Conservation (phyloP, 805 yeast genomes). For the Saccharomycopsis schoenii region DNA sequence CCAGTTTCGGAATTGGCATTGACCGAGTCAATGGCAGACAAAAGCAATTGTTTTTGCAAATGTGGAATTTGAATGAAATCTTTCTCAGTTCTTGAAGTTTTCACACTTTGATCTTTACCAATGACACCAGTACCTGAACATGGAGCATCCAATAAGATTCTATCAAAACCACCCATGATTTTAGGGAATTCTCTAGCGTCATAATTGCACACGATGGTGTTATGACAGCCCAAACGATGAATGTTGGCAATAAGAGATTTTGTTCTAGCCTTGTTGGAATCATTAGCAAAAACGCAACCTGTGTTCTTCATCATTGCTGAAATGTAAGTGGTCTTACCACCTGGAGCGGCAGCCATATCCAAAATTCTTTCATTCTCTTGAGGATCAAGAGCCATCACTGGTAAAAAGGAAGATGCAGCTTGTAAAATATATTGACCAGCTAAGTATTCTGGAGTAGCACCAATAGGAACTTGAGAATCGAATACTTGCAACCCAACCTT, state of each 20-base stretch:
- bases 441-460: conserved; percentile 97
- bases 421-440: conserved; percentile 97
- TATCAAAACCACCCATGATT: conserved; percentile 96
- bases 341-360: conserved; percentile 89
- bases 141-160: conserved; percentile 94
- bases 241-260: conserved; percentile 94
- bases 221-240: conserved; percentile 93
- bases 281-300: conserved; percentile 95
- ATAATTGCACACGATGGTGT: conserved; percentile 92
- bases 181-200: conserved; percentile 98
- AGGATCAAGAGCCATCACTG: conserved; percentile 97
- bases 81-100: conserved; percentile 86
- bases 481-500: conserved; percentile 95
- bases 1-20: conserved; percentile 89
- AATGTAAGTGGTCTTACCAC: conserved; percentile 50
- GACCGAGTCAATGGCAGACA: conserved; percentile 95
- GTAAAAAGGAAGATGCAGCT: conserved; percentile 96
- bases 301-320: conserved; percentile 92
- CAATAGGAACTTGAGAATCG: conserved; percentile 98
- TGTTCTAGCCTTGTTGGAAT: conserved; percentile 92
- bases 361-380: conserved; percentile 90
- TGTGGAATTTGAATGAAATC: conserved; percentile 96
- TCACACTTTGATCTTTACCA: conserved; percentile 92
- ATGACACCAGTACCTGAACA: conserved; percentile 99
- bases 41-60: conserved; percentile 83